Conservation (phyloP, 441 rosid species). For the Arabidopsis hybrid region DNA sequence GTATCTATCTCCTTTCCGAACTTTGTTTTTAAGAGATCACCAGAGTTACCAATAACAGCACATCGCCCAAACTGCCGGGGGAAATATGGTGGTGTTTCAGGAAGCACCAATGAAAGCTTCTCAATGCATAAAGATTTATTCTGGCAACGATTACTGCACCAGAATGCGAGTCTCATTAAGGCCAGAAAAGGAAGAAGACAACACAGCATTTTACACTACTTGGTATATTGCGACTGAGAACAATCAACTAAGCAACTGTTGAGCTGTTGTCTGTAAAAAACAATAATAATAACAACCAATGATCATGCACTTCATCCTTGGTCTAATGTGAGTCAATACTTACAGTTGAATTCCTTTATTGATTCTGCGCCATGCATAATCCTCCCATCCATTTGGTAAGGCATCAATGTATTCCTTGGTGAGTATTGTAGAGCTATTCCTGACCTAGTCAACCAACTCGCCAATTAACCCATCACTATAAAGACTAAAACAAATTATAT, state of each 20-base stretch:
- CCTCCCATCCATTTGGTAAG: conserved; percentile 96
- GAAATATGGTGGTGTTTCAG: conserved; percentile 80
- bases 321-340: conserved; percentile 41
- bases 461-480: conserved; percentile 57
- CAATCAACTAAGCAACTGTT: neutral
- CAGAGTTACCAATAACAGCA: conserved; percentile 97
- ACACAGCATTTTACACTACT: conserved; percentile 8
- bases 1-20: conserved; percentile 93
- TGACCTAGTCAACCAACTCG: conserved; percentile 75
- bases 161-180: conserved; percentile 29
- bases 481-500: conserved; percentile 31
- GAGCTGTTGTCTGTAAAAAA: conserved; percentile 8
- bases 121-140: conserved; percentile 79
- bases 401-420: conserved; percentile 92
- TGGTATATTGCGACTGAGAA: neutral
- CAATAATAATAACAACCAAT: neutral
- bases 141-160: conserved; percentile 79
- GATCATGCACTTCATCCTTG: neutral
- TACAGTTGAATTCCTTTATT: conserved; percentile 91
- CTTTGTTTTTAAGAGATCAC: conserved; percentile 90
- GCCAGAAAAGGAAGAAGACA: conserved; percentile 5
- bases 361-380: conserved; percentile 95
- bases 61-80: conserved; percentile 86
- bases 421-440: conserved; percentile 89
- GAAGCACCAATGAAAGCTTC: conserved; percentile 86